A percentile compares a stretch with the other conserved stretches of the same genome.
Conservation (phyloP, 2,329 filamentous ascomycete species). For the Penicillium sp. region DNA sequence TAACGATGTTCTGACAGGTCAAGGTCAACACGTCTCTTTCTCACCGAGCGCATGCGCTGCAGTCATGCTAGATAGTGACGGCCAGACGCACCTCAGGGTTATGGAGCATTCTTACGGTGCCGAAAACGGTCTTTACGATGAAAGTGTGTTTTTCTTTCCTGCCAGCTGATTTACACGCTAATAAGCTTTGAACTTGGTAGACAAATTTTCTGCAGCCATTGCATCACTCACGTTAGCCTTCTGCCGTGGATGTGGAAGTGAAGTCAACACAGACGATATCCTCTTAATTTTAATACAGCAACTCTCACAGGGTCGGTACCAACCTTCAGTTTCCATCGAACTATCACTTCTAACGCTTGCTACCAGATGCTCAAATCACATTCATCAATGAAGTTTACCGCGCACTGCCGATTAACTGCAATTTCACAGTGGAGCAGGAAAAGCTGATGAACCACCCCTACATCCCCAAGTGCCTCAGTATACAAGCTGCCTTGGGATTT, state of each 20-base stretch:
- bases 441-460: slow-evolving; percentile 62
- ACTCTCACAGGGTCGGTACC: too few relatives aligned
- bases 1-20: too few relatives aligned
- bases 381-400: slow-evolving; percentile 60
- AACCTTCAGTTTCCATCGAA: too few relatives aligned
- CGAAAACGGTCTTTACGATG: slow-evolving; percentile 29
- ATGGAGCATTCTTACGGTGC: slow-evolving; percentile 37
- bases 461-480: slow-evolving; percentile 66
- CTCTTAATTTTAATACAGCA: slow-evolving; percentile 48
- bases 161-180: slow-evolving; percentile 1
- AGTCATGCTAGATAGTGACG: slow-evolving; percentile 32
- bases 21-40: slow-evolving; percentile 34
- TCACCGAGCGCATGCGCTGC: slow-evolving; percentile 39
- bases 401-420: slow-evolving; percentile 63
- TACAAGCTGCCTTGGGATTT: slow-evolving; percentile 71
- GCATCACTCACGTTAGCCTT: slow-evolving; percentile 52
- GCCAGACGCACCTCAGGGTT: slow-evolving; percentile 31
- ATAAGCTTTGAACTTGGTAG: too few relatives aligned
- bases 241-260: slow-evolving; percentile 41
- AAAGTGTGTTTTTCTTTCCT: slow-evolving; percentile 30
- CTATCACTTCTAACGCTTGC: slow-evolving; percentile 15
- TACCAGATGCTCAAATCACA: slow-evolving; percentile 54
- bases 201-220: slow-evolving; percentile 46
- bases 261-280: slow-evolving; percentile 59
- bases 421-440: slow-evolving; percentile 74